Evolutionary conservation across 345 rosid species (phyloP), one percentile per base, ranked within the genome.

Genomic region (Eutrema japonicum): DNA sequence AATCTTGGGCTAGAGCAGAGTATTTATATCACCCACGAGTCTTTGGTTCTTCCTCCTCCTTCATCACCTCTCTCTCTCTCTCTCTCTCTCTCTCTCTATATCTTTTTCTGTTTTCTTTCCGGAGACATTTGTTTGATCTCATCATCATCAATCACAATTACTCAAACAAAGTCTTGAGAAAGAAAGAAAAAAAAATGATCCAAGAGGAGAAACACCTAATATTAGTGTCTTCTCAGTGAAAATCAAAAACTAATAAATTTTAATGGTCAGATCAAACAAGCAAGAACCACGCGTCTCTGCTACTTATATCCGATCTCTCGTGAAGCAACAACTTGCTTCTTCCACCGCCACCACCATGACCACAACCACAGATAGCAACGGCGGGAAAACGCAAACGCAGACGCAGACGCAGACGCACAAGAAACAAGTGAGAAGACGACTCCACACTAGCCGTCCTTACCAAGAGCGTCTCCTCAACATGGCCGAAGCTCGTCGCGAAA

Each of bases 401-500:
- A 22, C 26, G 26, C 26, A 22, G n/a, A 85, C 86, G 47, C 92
- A 79, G 18, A 86, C 82, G 29, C 96, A 86, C 76, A 95, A 88
- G 75, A 95, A 95, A 81, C 96, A 88, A 73, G 97, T 86, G 32
- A 84, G 99, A 85, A 92, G 99, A 78, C 87, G 99, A 43, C 93
- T 95, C 53, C 96, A 89, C 68, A 88, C 99, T 40, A 90, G 86
- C 60, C 83, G 97, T 77, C 99, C 97, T 64, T 92, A 89, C 64
- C 97, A 95, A 84, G 97, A 95, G 56, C 86, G 96, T 82, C 92
- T 92, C 41, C 93, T 95, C 4, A 92, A 95, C 43, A 95, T 95
- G 99, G 99, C 99, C 6, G 96, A 95, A 81, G 99, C 99, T 45
- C 88, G 99, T 71, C 83, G 93, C 56, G 97, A 95, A 82, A 92